Evolutionary conservation across 257 asterid genomes (phyloP).

Genomic region (Ajuga chamaepitys): DNA sequence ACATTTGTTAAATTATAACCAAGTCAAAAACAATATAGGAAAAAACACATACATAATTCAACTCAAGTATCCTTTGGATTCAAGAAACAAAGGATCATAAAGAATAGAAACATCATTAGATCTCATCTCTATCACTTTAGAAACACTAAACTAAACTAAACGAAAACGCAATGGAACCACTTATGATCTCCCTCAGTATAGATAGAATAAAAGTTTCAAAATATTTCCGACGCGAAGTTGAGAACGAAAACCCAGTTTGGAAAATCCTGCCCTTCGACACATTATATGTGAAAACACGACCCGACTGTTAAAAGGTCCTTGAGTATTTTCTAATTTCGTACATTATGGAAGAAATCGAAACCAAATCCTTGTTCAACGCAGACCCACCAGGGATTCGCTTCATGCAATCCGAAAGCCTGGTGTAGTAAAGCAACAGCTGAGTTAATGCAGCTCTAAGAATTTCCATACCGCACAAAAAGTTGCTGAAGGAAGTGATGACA

Average conservation of each 20-base stretch:
- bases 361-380: slow-evolving; percentile 86
- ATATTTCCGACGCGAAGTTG: no score
- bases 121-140: no score
- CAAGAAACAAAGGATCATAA: no score
- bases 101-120: no score
- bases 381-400: slow-evolving; percentile 78
- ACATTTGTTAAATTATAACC: no score
- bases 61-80: no score
- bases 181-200: no score
- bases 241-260: not conserved
- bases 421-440: slow-evolving; percentile 83
- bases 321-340: slow-evolving; percentile 89
- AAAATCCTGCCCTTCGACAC: not conserved
- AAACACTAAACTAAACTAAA: no score
- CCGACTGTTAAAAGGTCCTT: slow-evolving; percentile 48
- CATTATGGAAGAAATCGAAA: slow-evolving; percentile 87
- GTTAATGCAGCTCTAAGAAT: slow-evolving; percentile 92
- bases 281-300: not conserved
- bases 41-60: no score
- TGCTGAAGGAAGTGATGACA: slow-evolving; percentile 86
- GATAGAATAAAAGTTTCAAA: no score
- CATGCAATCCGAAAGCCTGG: slow-evolving; percentile 87
- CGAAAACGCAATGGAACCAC: no score
- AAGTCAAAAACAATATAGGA: no score
- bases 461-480: slow-evolving; percentile 94